A percentile compares a stretch with the other conserved stretches of the same genome.
Conservation (phyloP, 176 grass and related monocot genomes). For the Microstegium vimineum region DNA sequence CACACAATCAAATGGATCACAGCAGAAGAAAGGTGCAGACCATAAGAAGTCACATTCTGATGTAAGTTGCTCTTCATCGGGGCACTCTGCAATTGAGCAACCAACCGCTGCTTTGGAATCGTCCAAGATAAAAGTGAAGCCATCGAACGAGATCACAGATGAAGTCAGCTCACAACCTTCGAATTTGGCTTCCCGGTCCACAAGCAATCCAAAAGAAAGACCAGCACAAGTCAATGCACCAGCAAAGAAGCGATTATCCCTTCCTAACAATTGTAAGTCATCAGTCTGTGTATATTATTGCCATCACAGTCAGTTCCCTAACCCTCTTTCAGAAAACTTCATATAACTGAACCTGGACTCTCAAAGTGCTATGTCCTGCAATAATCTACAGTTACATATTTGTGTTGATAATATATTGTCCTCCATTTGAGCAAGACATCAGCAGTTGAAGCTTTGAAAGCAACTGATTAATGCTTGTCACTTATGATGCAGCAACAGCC, state of each 20-base stretch:
- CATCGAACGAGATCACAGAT: constrained; percentile 41
- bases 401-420: background rate
- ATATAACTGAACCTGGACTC: background rate
- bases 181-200: constrained; percentile 45
- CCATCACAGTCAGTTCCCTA: background rate
- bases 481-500: constrained; percentile 7
- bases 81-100: constrained; percentile 29
- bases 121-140: constrained; percentile 40
- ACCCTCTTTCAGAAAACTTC: background rate
- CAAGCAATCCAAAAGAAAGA: constrained; percentile 85
- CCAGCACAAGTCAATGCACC: constrained; percentile 27
- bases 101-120: constrained; percentile 30
- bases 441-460: background rate
- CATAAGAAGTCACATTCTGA: constrained; percentile 53
- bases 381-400: background rate
- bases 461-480: background rate
- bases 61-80: constrained; percentile 60
- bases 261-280: constrained; percentile 65
- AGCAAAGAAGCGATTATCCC: constrained; percentile 62
- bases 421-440: background rate
- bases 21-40: constrained; percentile 31
- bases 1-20: constrained; percentile 21
- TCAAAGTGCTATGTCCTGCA: background rate
- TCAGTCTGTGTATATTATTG: background rate
- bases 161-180: constrained; percentile 53